Evolutionary conservation across 768 basidiomycete species (phyloP).

Genomic region (Tylopilus sp.): DNA sequence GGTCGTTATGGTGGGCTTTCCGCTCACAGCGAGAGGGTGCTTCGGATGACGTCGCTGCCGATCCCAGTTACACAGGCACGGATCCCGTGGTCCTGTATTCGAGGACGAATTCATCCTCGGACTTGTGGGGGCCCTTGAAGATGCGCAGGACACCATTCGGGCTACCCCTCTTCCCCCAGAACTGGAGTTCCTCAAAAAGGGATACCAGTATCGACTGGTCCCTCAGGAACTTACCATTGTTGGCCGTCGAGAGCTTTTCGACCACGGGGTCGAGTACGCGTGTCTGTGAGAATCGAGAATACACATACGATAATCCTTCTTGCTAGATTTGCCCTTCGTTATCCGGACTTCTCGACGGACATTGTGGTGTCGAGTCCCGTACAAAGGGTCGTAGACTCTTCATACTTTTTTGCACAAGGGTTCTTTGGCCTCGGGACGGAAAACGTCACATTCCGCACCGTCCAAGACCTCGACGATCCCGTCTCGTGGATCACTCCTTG

Average conservation of each 20-base stretch:
- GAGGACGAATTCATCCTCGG: constrained; percentile 32
- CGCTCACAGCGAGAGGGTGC: too few species aligned
- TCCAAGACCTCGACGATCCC: constrained; percentile 34
- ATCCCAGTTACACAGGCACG: constrained; percentile 40
- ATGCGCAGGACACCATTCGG: constrained; percentile 21
- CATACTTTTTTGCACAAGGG: constrained; percentile 39
- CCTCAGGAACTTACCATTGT: constrained; percentile 36
- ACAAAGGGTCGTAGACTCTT: constrained; percentile 36
- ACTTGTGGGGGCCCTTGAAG: constrained; percentile 33
- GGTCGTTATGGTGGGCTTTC: constrained; percentile 33
- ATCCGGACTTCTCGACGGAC: constrained; percentile 21
- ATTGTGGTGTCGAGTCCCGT: constrained; percentile 12
- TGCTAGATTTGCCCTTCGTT: constrained; percentile 20
- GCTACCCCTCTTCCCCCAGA: constrained; percentile 29
- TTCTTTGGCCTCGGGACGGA: constrained; percentile 35
- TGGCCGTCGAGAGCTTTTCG: constrained; percentile 38
- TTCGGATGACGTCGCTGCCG: neutral
- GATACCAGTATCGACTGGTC: constrained; percentile 33
- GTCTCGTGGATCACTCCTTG: constrained; percentile 42
- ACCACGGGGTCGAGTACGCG: constrained; percentile 37
- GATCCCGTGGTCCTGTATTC: constrained; percentile 36
- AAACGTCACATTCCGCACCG: constrained; percentile 27
- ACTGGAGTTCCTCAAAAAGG: constrained; percentile 37
- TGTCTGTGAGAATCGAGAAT: neutral
- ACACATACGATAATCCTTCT: neutral